Evolutionary conservation across 208 protist species (phyloP).

Genomic region (Herpetomonas muscarum): DNA sequence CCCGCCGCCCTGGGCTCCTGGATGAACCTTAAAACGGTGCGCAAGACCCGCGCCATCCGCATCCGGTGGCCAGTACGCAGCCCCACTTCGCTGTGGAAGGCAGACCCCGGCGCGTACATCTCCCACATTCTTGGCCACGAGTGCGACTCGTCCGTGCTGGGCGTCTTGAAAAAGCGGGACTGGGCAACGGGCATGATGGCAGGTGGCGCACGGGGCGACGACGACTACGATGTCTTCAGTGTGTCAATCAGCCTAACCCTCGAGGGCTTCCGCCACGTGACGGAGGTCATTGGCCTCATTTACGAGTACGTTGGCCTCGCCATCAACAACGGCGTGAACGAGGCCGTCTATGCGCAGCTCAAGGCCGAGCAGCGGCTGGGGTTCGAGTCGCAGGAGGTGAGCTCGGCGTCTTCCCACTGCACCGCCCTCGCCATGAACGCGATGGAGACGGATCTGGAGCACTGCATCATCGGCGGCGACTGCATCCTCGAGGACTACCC

Average conservation of each 20-base stretch:
- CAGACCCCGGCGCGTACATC: constrained; percentile 69
- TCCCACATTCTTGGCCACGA: constrained; percentile 93
- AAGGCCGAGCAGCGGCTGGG: constrained; percentile 40
- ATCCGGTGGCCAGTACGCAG: constrained; percentile 60
- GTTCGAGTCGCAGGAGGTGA: constrained; percentile 56
- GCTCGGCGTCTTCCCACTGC: constrained; percentile 33
- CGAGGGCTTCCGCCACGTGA: constrained; percentile 37
- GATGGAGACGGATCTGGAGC: constrained; percentile 34
- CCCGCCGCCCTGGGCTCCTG: constrained; percentile 16
- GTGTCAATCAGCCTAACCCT: constrained; percentile 51
- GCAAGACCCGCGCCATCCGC: constrained; percentile 39
- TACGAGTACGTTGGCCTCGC: constrained; percentile 64
- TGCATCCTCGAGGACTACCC: constrained; percentile 59
- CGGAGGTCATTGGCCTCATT: constrained; percentile 51
- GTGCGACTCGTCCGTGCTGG: constrained; percentile 83
- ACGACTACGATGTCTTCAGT: constrained; percentile 51
- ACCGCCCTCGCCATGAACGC: constrained; percentile 31
- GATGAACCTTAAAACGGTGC: constrained; percentile 65
- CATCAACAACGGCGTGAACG: constrained; percentile 37
- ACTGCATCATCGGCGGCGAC: constrained; percentile 39
- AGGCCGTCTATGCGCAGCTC: constrained; percentile 52
- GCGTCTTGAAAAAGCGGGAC: constrained; percentile 69
- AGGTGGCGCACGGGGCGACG: constrained; percentile 48
- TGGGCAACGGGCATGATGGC: constrained; percentile 68
- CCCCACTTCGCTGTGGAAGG: constrained; percentile 32